Conservation (phyloP, 495 filamentous ascomycete species). For the Trichoderma parareesei region DNA sequence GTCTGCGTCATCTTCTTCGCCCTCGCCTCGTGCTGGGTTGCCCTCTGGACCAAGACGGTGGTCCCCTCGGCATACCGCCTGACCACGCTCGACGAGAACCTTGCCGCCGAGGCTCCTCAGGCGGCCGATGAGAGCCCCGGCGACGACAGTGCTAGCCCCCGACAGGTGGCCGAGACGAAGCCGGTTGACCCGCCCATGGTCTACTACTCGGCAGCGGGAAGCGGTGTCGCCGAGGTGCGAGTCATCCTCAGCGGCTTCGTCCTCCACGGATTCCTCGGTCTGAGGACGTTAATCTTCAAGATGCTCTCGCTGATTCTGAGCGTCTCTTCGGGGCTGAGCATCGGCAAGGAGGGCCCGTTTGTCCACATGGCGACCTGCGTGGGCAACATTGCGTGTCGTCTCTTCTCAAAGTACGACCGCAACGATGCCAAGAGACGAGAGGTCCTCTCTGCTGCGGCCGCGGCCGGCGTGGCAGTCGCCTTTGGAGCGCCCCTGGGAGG, state of each 20-base stretch:
- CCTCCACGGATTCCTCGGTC: conserved; percentile 86
- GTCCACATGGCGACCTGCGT: conserved; percentile 96
- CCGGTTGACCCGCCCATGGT: conserved; percentile 58
- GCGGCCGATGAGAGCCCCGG: conserved; percentile 31
- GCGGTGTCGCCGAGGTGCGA: conserved; percentile 93
- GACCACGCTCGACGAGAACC: conserved; percentile 77
- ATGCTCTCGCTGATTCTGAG: conserved; percentile 75
- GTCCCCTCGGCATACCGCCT: conserved; percentile 82
- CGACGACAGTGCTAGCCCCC: conserved; percentile 32
- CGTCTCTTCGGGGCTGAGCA: conserved; percentile 83
- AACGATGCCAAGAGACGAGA: conserved; percentile 88
- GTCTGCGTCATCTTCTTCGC: conserved; percentile 62
- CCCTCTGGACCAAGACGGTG: conserved; percentile 80
- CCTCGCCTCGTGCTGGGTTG: conserved; percentile 67
- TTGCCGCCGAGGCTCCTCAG: conserved; percentile 36
- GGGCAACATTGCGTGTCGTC: conserved; percentile 86
- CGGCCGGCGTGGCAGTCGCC: conserved; percentile 87
- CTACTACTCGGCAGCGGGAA: conserved; percentile 93
- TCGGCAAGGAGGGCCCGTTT: conserved; percentile 96
- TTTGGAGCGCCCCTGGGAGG: conserved; percentile 92
- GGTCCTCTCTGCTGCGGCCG: conserved; percentile 84
- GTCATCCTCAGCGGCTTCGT: conserved; percentile 97
- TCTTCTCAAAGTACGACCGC: conserved; percentile 87
- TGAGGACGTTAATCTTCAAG: conserved; percentile 84
- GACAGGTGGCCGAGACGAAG: conserved; percentile 17